phyloP scores from a whole-genome alignment of 1,139 yeast genomes.

The Scheffersomyces titani region DNA sequence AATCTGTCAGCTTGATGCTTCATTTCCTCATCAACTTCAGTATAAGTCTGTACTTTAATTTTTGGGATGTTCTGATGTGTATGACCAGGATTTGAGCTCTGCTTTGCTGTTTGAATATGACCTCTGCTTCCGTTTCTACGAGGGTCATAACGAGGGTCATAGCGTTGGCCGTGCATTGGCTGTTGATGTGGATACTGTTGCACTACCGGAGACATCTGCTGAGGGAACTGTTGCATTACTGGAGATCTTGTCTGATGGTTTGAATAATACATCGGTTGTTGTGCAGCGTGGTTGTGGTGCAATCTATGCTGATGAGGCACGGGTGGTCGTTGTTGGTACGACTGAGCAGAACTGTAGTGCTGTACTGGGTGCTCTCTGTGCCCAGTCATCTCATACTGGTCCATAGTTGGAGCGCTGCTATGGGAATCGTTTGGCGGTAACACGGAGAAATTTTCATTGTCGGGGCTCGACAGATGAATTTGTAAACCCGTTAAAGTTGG shows the following conservation, averaged over 20 bases:
- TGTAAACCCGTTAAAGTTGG: background rate
- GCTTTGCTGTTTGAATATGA: background rate
- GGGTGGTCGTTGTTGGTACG: background rate
- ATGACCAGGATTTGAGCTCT: background rate
- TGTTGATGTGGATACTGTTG: background rate
- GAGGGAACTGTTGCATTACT: background rate
- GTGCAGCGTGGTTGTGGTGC: background rate
- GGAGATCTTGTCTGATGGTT: background rate
- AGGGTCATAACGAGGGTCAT: background rate
- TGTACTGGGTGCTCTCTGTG: background rate
- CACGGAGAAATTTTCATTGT: background rate
- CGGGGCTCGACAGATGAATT: background rate
- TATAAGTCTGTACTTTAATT: background rate
- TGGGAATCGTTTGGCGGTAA: background rate
- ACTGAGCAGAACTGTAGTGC: background rate
- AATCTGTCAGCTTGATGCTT: conserved; percentile 15
- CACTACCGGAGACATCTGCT: background rate
- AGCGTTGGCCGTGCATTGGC: background rate
- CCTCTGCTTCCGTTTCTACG: background rate
- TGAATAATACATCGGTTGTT: background rate
- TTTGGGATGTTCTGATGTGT: background rate
- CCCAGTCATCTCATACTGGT: background rate
- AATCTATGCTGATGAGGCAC: background rate
- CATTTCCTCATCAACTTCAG: background rate
- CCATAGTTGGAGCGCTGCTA: background rate